Conservation (phyloP, 2,329 filamentous ascomycete species). For the Simplicillium sp. region DNA sequence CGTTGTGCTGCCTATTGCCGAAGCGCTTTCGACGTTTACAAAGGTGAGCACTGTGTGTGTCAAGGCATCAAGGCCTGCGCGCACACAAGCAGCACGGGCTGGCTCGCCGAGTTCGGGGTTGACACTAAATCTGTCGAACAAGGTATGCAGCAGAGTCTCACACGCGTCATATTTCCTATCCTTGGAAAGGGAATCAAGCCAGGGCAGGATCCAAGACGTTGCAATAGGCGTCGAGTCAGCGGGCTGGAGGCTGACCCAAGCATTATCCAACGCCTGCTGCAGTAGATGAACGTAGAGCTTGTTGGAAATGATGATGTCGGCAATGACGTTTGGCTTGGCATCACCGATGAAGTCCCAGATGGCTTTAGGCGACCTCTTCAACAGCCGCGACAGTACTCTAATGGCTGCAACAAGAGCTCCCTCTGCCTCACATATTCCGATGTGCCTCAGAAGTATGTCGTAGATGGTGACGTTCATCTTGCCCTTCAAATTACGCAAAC, state of each 20-base stretch:
- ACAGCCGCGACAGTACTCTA: slow-evolving; percentile 57
- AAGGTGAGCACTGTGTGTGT: slow-evolving; percentile 48
- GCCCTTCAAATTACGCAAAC: slow-evolving; percentile 69
- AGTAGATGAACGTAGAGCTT: slow-evolving; percentile 55
- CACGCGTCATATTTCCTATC: slow-evolving; percentile 72
- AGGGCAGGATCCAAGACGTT: slow-evolving; percentile 68
- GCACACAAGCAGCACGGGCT: slow-evolving; percentile 52
- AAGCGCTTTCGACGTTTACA: slow-evolving; percentile 31
- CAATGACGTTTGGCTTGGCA: slow-evolving; percentile 68
- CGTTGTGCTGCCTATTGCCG: slow-evolving; percentile 37
- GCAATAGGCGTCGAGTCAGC: slow-evolving; percentile 50
- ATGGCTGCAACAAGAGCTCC: slow-evolving; percentile 59
- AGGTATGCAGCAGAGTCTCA: slow-evolving; percentile 64
- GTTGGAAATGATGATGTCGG: slow-evolving; percentile 75
- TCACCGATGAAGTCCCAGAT: slow-evolving; percentile 86
- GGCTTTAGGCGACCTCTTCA: slow-evolving; percentile 66
- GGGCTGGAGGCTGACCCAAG: slow-evolving; percentile 29
- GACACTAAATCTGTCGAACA: slow-evolving; percentile 57
- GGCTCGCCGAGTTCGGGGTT: slow-evolving; percentile 43
- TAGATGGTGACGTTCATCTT: slow-evolving; percentile 56
- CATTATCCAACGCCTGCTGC: slow-evolving; percentile 44
- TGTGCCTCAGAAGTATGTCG: slow-evolving; percentile 47
- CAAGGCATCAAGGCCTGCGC: slow-evolving; percentile 54
- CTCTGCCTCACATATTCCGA: slow-evolving; percentile 37
- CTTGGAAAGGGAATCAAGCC: slow-evolving; percentile 67